These are phyloP conservation scores for Salvia rosmarinus DNA, from an alignment of 257 asterid genomes.

Conservation along the genomic window DNA sequence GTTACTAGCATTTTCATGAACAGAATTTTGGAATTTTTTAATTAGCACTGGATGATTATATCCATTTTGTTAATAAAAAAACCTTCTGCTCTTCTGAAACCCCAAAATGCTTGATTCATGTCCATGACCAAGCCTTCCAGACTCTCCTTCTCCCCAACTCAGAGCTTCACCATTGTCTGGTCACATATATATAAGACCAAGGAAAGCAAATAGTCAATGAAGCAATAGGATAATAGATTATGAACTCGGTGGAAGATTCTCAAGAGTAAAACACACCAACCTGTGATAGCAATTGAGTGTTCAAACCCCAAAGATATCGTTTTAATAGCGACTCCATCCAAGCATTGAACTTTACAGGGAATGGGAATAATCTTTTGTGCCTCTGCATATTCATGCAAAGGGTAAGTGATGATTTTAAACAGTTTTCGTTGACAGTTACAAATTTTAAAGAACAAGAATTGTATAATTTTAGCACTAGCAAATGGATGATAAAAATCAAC, in stretches of 20 bases:
- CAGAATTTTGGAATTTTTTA: neutral
- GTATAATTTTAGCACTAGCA: slow-evolving; percentile 13
- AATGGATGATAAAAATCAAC: slow-evolving; percentile 5
- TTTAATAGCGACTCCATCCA: slow-evolving; percentile 67
- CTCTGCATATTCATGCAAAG: slow-evolving; percentile 58
- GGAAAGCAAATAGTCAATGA: slow-evolving; percentile 21
- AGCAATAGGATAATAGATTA: slow-evolving; percentile 21
- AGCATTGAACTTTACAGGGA: slow-evolving; percentile 77
- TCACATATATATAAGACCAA: slow-evolving; percentile 24
- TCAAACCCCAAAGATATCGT: slow-evolving; percentile 75
- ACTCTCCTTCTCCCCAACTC: slow-evolving; percentile 98
- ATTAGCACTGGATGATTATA: slow-evolving; percentile 3
- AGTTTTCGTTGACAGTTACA: neutral
- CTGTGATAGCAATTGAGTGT: slow-evolving; percentile 96
- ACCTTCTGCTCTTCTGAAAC: slow-evolving; percentile 79
- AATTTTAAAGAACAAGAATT: neutral
- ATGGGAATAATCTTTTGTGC: slow-evolving; percentile 57
- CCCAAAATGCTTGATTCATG: slow-evolving; percentile 76
- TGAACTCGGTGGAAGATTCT: slow-evolving; percentile 16
- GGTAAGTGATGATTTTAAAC: neutral
- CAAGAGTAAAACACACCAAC: slow-evolving; percentile 41
- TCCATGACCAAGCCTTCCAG: slow-evolving; percentile 98
- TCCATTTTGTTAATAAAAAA: slow-evolving; percentile 20
- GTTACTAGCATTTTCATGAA: neutral
- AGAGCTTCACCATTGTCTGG: slow-evolving; percentile 87